Evolutionary conservation across 1,284 basidiomycete species (phyloP), one percentile per base, ranked within the genome.

Genomic region (Cronartium ribicola): DNA sequence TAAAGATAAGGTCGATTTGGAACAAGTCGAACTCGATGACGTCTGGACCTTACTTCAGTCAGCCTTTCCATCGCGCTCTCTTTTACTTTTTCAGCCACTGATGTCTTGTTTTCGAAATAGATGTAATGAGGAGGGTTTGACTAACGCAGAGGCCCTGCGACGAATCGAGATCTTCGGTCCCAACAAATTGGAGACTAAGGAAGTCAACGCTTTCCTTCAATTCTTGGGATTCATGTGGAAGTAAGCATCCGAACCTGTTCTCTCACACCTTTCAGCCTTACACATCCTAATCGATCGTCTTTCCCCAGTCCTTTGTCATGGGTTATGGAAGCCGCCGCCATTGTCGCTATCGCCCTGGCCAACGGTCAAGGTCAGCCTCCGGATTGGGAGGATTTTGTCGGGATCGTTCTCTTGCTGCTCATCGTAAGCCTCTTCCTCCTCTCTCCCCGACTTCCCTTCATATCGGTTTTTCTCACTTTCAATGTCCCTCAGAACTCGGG

Each of bases 271-370:
- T 4, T 22, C 14, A 5, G 6, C 37, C 5, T 61, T 39, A 61
- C 36, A 22, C 59, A 29, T 44, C 10, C 20, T 4, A 2, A 37
- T 22, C n/a, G 29, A 29, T 29, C 44, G 37, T 44, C 7, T 20
- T 29, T 13, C 88, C 81, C 96, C 96, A 96, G 96, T 84, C 94
- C 94, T 67, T 86, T 97, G 36, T 96, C 94, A 46, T 98, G 94
- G 94, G 95, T 98, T 84, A 98, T 98, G 94, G 94, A 98, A 84
- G 93, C 90, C 79, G 94, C 94, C 70, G 94, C 94, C 65, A 85
- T 97, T 66, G 94, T 98, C 81, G 94, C 94, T 76, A 97, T 97
- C 82, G 94, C 88, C 63, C 88, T 98, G 48, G 95, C 94, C 77
- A 98, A 98, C 83, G 94, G 95, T 84, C 88, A 88, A 78, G 85